Percentiles rank a stretch among this genome's conserved stretches.
Evolutionary conservation across 495 filamentous ascomycete genomes (phyloP).

Genomic region (Talaromyces liani): DNA sequence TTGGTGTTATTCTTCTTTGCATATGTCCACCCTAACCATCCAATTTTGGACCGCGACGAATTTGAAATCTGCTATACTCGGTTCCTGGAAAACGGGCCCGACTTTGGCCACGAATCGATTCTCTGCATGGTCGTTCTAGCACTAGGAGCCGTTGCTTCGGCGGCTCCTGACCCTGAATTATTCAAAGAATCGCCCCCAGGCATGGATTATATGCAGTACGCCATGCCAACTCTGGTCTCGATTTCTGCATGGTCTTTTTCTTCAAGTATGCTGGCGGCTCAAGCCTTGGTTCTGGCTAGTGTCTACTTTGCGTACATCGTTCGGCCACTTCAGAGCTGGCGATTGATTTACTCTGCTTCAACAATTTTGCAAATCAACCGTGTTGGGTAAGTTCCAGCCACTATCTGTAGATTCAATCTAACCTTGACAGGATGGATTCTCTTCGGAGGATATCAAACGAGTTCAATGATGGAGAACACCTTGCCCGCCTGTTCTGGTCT

Average conservation of each 20-base stretch:
- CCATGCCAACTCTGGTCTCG: conserved; percentile 22
- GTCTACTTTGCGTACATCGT: conserved; percentile 29
- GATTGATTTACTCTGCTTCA: conserved; percentile 24
- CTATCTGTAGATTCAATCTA: neutral
- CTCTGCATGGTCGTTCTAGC: conserved; percentile 30
- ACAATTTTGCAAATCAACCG: conserved; percentile 18
- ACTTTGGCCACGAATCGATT: conserved; percentile 18
- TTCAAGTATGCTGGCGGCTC: conserved; percentile 18
- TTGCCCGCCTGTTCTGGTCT: conserved; percentile 26
- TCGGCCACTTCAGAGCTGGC: conserved; percentile 28
- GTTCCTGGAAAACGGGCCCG: conserved; percentile 17
- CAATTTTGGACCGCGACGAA: conserved; percentile 20
- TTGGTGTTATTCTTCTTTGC: conserved; percentile 22
- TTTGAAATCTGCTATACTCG: conserved; percentile 20
- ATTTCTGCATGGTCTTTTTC: conserved; percentile 24
- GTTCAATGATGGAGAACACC: conserved; percentile 18
- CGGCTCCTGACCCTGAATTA: conserved; percentile 15
- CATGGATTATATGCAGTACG: conserved; percentile 26
- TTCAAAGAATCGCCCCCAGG: conserved; percentile 10
- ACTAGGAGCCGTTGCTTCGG: conserved; percentile 18
- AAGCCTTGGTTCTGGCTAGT: conserved; percentile 26
- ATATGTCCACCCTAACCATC: conserved; percentile 25
- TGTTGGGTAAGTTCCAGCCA: conserved; percentile 15
- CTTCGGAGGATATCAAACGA: neutral
- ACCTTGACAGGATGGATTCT: neutral